Base-by-base conservation (phyloP, 1,139 yeast species). In the Kodamaea sp. region DNA sequence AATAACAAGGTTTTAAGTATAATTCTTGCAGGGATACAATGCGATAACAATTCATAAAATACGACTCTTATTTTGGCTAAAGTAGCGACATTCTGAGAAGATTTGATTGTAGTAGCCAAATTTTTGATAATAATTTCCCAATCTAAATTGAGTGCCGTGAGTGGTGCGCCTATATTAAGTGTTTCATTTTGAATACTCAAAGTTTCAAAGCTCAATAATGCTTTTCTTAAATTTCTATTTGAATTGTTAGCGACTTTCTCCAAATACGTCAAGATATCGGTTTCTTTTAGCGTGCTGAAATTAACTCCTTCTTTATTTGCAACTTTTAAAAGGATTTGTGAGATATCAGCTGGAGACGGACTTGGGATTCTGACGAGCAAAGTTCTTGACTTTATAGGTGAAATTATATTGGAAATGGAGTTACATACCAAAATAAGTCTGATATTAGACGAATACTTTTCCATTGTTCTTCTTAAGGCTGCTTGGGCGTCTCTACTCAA, bases 381-480 rank as follows among this genome's bases (percentile, higher is more conserved):
- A 9, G 97, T 89, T 67, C 99, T 84, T 24, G 97, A 89, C 53
- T 87, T 84, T 45, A 92, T 92, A 4, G 99, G 99, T 2, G 90
- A 83, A 47, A 92, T 92, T 44, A 92, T 89, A 49, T 86, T 87
- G 24, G 96, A 86, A 25, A 95, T 86, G 7, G 96, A 79, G 57
- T 87, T 92, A 52, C 96, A 87, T 26, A 92, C 75, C 68, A 92
- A 69, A 37, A 94, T 79, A 48, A 92, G 68, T 46, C 99, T 76
- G 51, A 92, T 79, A 56, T 88, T 90, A 20, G 84, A 75, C 4
- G 97, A 87, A 63, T 90, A 92, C 57, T 92, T 92, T 58, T 92
- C 99, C 97, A 92, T 94, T 1, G 99, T 92, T 61, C 98, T 78
- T 67, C 98, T 80, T 50, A 92, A 70, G 0, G 98, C 98, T 9